A percentile compares a stretch with the other conserved stretches of the same genome.
Conservation (phyloP, 352 stramenopile species). For the Blastocystis sp. region DNA sequence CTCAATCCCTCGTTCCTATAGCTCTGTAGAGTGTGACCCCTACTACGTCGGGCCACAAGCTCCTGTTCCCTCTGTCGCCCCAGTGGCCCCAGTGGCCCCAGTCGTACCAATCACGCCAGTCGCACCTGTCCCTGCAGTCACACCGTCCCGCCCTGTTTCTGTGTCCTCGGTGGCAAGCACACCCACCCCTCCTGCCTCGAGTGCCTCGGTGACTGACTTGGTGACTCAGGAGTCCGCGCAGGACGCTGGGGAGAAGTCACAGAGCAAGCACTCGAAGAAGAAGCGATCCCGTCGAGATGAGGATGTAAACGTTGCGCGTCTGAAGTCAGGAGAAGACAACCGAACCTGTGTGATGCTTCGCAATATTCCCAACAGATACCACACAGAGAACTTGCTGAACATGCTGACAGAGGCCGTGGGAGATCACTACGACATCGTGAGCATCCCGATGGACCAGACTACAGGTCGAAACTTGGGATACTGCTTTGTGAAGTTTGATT, state of each 20-base stretch:
- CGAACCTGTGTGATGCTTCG: neutral
- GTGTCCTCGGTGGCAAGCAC: neutral
- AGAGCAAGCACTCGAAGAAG: neutral
- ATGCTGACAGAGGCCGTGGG: neutral
- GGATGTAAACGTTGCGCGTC: neutral
- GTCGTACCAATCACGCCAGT: neutral
- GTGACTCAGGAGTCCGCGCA: neutral
- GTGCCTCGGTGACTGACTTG: neutral
- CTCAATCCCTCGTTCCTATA: neutral
- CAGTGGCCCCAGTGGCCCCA: too few species aligned
- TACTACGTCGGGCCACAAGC: neutral
- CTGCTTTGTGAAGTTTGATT: neutral
- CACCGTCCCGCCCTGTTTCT: neutral
- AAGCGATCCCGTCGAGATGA: neutral
- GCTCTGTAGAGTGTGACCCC: neutral
- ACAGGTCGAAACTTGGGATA: neutral
- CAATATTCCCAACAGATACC: neutral
- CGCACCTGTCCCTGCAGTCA: neutral
- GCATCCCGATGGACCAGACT: neutral
- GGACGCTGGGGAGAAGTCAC: neutral
- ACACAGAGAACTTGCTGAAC: neutral
- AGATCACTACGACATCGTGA: neutral
- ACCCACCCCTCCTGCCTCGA: neutral
- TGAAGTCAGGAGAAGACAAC: neutral
- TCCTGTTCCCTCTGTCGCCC: too few species aligned